phyloP scores from a whole-genome alignment of 2,329 filamentous ascomycete species.

The Trichoderma asperellum region DNA sequence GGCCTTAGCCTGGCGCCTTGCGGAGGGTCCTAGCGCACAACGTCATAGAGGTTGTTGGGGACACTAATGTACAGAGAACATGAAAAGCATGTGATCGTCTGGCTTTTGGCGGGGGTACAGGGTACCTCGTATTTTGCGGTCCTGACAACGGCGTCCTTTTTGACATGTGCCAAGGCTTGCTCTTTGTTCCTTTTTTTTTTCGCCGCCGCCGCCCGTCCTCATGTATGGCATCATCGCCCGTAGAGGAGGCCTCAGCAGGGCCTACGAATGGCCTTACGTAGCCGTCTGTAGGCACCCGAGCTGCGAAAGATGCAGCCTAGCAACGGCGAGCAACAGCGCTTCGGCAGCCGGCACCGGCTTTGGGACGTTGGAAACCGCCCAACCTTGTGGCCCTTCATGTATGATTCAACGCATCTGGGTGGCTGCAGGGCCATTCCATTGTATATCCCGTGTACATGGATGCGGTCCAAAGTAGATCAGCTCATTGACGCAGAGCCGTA shows the following conservation, averaged over 20 bases:
- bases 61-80: conserved; percentile 7
- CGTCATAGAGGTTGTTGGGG: conserved; percentile 15
- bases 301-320: not conserved
- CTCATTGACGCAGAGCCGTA: conserved; percentile 1
- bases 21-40: conserved; percentile 11
- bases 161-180: conserved; percentile 9
- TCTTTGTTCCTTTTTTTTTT: not conserved
- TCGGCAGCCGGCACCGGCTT: not conserved
- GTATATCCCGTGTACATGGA: not conserved
- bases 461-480: conserved; percentile 4
- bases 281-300: conserved; percentile 1
- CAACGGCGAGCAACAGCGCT: not conserved
- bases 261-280: conserved; percentile 7
- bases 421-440: not conserved
- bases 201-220: not conserved
- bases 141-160: conserved; percentile 1
- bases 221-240: not conserved
- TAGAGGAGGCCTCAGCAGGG: not conserved
- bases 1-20: not conserved
- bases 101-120: not conserved
- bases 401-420: not conserved
- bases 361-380: not conserved
- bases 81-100: conserved; percentile 16
- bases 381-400: not conserved
- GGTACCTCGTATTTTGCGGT: conserved; percentile 5